Percentiles rank a stretch among this genome's conserved stretches.
These are phyloP conservation scores for Syncephalastrum contaminatum DNA, from an alignment of 371 early-diverging fungal genomes.

Conservation along the genomic window DNA sequence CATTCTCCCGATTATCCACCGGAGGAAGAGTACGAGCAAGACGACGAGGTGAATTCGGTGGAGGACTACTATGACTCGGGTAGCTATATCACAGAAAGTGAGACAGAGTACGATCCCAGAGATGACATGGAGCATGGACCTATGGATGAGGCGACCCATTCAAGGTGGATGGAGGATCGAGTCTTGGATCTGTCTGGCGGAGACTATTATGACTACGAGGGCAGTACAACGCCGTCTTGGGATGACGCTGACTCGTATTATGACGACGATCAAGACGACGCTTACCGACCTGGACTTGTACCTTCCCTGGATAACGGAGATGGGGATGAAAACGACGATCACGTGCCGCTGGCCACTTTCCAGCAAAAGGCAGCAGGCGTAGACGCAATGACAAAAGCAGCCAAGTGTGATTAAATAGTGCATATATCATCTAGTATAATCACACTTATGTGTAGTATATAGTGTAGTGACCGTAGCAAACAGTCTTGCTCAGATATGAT, in stretches of 20 bases:
- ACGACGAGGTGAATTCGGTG: constrained; percentile 10
- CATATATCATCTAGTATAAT: too few species aligned
- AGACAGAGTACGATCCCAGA: neutral
- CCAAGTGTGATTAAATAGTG: too few species aligned
- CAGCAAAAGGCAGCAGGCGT: too few species aligned
- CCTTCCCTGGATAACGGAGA: constrained; percentile 2
- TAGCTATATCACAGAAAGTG: constrained; percentile 27
- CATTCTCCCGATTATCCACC: too few species aligned
- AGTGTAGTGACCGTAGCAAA: too few species aligned
- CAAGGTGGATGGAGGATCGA: constrained; percentile 17
- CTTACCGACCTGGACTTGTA: neutral
- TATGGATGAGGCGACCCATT: neutral
- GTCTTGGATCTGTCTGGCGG: constrained; percentile 28
- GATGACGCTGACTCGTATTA: constrained; percentile 11
- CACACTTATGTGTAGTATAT: too few species aligned
- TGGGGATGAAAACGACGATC: constrained; percentile 17
- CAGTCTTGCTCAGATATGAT: too few species aligned
- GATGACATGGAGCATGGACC: constrained; percentile 24
- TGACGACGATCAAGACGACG: constrained; percentile 10
- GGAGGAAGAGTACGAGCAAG: neutral
- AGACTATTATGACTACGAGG: constrained; percentile 8
- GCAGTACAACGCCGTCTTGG: constrained; percentile 3
- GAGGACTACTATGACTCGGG: constrained; percentile 41
- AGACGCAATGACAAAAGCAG: too few species aligned
- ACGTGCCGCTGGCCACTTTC: constrained; percentile 13